These are phyloP conservation scores for Aspergillus sp. DNA, from an alignment of 2,329 filamentous ascomycete species.

Conservation along the genomic window DNA sequence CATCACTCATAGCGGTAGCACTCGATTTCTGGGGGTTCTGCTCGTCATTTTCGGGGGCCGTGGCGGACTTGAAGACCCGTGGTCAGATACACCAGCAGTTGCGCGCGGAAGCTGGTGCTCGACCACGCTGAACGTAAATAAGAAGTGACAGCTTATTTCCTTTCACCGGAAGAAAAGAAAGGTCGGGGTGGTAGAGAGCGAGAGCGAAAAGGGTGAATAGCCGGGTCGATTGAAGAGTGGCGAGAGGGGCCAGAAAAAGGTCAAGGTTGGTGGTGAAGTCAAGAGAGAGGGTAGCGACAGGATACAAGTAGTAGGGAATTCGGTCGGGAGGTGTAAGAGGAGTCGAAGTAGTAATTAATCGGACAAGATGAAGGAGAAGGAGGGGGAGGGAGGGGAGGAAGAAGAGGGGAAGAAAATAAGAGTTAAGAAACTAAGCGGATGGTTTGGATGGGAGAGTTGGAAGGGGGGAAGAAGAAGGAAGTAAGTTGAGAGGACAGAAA, in stretches of 20 bases:
- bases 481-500: not conserved
- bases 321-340: slow-evolving; percentile 9
- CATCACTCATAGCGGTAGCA: slow-evolving; percentile 52
- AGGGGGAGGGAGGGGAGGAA: slow-evolving; percentile 7
- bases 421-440: slow-evolving; percentile 9
- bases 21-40: slow-evolving; percentile 40
- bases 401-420: slow-evolving; percentile 12
- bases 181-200: not conserved
- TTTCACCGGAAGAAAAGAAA: not conserved
- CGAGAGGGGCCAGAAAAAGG: not conserved
- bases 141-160: not conserved
- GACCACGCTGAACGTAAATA: slow-evolving; percentile 23
- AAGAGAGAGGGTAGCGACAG: slow-evolving; percentile 7
- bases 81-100: slow-evolving; percentile 37
- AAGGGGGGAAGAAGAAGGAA: slow-evolving; percentile 12
- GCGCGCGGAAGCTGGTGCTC: slow-evolving; percentile 37
- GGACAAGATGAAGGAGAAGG: not conserved
- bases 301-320: slow-evolving; percentile 10
- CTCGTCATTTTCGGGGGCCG: slow-evolving; percentile 49
- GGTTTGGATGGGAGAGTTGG: slow-evolving; percentile 4
- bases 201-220: not conserved
- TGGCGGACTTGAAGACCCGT: slow-evolving; percentile 34
- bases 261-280: slow-evolving; percentile 5
- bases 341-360: not conserved
- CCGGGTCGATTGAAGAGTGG: not conserved